phyloP scores from a whole-genome alignment of 78 protist genomes.

The Emiliania huxleyi region DNA sequence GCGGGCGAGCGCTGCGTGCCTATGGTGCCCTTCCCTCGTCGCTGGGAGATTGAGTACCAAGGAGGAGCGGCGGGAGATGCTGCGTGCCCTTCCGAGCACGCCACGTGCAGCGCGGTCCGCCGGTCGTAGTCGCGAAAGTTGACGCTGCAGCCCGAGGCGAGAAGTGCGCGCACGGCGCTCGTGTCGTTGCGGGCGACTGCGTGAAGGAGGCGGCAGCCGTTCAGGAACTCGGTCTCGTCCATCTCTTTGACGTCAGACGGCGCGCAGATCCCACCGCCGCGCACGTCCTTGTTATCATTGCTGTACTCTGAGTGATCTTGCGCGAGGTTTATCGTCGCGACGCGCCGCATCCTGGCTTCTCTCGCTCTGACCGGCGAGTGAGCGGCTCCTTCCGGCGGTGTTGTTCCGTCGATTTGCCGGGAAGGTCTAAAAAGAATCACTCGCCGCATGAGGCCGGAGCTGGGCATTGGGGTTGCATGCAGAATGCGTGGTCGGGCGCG shows the following conservation, averaged over 20 bases:
- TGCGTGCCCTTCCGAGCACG: neutral
- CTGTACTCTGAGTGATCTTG: neutral
- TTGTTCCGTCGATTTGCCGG: too few species aligned
- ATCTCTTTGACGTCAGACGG: neutral
- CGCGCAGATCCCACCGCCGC: neutral
- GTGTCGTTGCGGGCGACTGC: neutral
- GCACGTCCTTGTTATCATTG: neutral
- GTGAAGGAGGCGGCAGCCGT: neutral
- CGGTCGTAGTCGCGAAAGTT: neutral
- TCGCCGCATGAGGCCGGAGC: too few species aligned
- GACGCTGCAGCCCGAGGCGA: neutral
- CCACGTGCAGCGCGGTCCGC: neutral
- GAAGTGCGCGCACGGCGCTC: neutral
- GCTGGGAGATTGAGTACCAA: too few species aligned
- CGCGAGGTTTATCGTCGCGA: neutral
- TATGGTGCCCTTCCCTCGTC: too few species aligned
- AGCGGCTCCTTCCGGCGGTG: too few species aligned
- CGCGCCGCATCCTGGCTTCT: neutral
- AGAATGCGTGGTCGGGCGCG: too few species aligned
- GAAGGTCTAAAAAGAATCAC: too few species aligned
- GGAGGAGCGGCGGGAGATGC: too few species aligned
- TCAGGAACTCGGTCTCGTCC: neutral
- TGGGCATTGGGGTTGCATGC: too few species aligned
- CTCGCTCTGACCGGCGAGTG: too few species aligned
- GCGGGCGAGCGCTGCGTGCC: conserved; percentile 44